Base-by-base conservation (phyloP, 2,329 filamentous ascomycete genomes). In the Plectosphaerella cucumerina region DNA sequence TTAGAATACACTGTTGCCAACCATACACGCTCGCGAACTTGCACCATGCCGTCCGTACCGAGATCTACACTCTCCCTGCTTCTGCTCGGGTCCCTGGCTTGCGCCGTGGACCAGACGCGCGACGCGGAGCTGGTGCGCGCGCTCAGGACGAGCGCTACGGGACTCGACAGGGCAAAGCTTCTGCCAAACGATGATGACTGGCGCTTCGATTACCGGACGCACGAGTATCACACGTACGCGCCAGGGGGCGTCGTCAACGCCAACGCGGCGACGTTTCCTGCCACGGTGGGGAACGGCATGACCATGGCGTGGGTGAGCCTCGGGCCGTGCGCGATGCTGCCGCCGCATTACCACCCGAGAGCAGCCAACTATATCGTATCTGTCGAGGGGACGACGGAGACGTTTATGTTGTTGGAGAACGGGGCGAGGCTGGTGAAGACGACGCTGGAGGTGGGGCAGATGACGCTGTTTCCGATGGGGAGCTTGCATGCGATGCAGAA, bases 351-450 rank as follows among this genome's bases (percentile, higher is more conserved):
- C 21, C 77, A 81, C 54, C 73, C 74, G 1, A 66, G 76, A 6
- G 77, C 73, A 3, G 67, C 69, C 20, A 80, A 80, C 54, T 68
- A 71, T 35, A 76, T 79, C 12, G 68, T 77, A 6, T 70, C 71
- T 0, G 63, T 77, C 18, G 60, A 64, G 17, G 76, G 76, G n/a
- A 74, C 70, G 37, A 78, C 72, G 6, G 71, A 70, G 41, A 79
- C 74, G 10, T 79, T 68, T 59, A 79, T 79, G 74, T 69, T 72
- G 42, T 66, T 71, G 49, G 76, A 80, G 60, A 80, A 80, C 51
- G 76, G 75, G 3, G 75, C 73, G 0, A 62, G 64, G 9, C 63
- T 70, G 2, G 65, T 78, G 4, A 66, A 57, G 31, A 65, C 69
- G 15, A 67, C 64, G 1, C 62, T 80, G 35, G 66, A 61, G 4